These are phyloP conservation scores for Angophora floribunda DNA, from an alignment of 345 rosid species.

Conservation along the genomic window DNA sequence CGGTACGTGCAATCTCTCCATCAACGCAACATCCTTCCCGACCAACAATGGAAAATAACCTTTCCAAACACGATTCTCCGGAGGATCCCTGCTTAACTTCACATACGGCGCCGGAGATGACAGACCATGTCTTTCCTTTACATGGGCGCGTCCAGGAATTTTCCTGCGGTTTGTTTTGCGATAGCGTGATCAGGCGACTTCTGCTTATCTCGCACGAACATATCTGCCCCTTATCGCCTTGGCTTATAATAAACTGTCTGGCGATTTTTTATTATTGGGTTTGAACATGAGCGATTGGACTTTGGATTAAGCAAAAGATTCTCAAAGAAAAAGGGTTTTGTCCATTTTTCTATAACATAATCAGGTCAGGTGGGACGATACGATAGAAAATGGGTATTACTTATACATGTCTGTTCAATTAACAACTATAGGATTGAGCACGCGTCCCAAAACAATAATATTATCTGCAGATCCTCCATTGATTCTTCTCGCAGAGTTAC, in stretches of 20 bases:
- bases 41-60: neutral
- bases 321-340: neutral
- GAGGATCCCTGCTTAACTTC: neutral
- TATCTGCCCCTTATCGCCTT: neutral
- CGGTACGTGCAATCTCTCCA: neutral
- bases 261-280: neutral
- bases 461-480: neutral
- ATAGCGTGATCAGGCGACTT: neutral
- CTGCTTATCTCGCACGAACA: neutral
- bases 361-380: neutral
- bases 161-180: neutral
- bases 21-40: neutral
- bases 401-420: neutral
- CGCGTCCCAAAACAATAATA: neutral
- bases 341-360: neutral
- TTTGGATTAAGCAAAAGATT: neutral
- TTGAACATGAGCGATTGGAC: neutral
- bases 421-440: neutral
- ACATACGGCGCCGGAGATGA: neutral
- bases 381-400: neutral
- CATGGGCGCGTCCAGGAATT: neutral
- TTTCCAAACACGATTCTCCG: neutral
- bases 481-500: neutral
- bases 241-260: neutral
- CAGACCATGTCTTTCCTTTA: neutral